Percentiles rank a stretch among this genome's conserved stretches.
Conservation (phyloP, 192 early-diverging fungal species). For the Mortierella alpina region DNA sequence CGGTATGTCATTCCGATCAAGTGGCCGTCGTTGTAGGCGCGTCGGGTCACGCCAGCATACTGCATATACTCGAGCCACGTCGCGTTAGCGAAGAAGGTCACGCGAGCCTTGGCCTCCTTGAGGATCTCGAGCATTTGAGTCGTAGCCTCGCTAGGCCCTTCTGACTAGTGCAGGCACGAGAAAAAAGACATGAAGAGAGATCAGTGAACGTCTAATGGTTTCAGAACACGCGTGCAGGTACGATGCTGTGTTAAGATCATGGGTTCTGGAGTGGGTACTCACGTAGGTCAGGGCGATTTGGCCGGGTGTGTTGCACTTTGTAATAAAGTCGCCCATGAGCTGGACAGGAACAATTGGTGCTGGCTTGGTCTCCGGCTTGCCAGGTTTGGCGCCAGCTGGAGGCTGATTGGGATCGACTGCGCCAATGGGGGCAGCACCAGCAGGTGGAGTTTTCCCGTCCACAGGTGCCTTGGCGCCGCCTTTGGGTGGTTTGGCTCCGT, state of each 20-base stretch:
- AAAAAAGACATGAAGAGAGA: neutral
- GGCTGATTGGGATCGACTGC: neutral
- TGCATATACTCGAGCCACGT: conserved; percentile 66
- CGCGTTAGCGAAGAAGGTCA: conserved; percentile 64
- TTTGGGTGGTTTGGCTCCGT: neutral
- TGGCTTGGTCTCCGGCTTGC: neutral
- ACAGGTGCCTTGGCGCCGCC: conserved; percentile 8
- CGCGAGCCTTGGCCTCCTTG: conserved; percentile 60
- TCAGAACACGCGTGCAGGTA: neutral
- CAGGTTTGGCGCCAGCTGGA: conserved; percentile 5
- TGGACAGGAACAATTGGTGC: conserved; percentile 39
- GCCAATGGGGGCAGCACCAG: neutral
- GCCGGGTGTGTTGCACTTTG: conserved; percentile 59
- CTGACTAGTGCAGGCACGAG: conserved; percentile 38
- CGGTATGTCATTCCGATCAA: conserved; percentile 68
- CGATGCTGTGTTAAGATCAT: neutral
- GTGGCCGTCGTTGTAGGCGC: conserved; percentile 66
- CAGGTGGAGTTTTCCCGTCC: conserved; percentile 12
- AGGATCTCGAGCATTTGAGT: conserved; percentile 62
- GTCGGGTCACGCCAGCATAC: conserved; percentile 62
- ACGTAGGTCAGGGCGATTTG: conserved; percentile 62
- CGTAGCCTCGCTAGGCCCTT: conserved; percentile 67
- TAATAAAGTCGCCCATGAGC: conserved; percentile 53
- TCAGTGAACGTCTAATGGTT: neutral
- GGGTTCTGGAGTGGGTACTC: neutral